Evolutionary conservation across 495 filamentous ascomycete species (phyloP).

Genomic region (Ascobolus immersus): DNA sequence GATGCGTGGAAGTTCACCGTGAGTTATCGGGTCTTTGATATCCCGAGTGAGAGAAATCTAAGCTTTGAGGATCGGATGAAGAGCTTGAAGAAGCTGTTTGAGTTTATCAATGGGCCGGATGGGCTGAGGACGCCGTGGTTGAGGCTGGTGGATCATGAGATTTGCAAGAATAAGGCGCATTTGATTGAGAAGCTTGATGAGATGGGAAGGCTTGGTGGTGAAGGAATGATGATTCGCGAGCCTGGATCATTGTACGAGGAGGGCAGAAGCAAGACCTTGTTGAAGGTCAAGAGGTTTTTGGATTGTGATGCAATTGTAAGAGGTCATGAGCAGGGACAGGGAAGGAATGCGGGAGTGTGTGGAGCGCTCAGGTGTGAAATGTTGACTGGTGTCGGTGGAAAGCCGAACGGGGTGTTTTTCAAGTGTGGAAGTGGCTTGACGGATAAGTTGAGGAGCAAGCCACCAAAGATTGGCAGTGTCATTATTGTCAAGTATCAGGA

Average conservation of each 20-base stretch:
- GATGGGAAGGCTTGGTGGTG: constrained; percentile 7
- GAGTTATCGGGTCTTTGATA: constrained; percentile 15
- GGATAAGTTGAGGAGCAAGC: constrained; percentile 11
- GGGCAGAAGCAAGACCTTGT: constrained; percentile 10
- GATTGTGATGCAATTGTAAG: constrained; percentile 16
- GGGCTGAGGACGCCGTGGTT: constrained; percentile 11
- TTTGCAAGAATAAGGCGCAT: constrained; percentile 7
- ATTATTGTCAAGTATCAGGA: constrained; percentile 16
- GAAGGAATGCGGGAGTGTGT: constrained; percentile 11
- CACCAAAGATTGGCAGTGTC: constrained; percentile 12
- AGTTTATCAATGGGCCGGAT: too few species aligned
- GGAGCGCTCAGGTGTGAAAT: constrained; percentile 14
- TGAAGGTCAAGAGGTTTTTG: constrained; percentile 15
- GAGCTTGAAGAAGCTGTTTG: constrained; percentile 8
- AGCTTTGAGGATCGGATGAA: constrained; percentile 13
- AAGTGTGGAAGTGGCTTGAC: constrained; percentile 15
- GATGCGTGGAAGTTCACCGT: constrained; percentile 15
- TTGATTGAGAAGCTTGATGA: constrained; percentile 12
- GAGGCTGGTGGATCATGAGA: constrained; percentile 9
- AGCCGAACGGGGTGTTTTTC: constrained; percentile 14
- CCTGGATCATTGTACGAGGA: constrained; percentile 11
- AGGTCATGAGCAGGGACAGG: constrained; percentile 11
- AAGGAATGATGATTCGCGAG: constrained; percentile 15
- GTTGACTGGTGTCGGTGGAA: constrained; percentile 9
- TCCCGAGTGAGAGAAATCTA: constrained; percentile 7